Evolutionary conservation across 257 asterid species (phyloP).

Genomic region (Nicotiana attenuata): DNA sequence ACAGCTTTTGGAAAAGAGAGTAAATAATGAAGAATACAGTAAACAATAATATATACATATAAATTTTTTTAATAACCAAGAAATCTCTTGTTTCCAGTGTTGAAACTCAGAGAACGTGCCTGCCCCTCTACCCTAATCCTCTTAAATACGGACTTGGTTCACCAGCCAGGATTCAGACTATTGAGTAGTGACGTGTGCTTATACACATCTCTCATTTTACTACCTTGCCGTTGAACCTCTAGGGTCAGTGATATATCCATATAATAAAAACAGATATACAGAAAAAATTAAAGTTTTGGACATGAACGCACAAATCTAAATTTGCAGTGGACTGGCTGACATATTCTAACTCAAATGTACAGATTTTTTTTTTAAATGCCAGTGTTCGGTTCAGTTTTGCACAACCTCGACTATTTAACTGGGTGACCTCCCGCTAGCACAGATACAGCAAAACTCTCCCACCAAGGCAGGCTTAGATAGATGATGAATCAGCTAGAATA

Average conservation of each 20-base stretch:
- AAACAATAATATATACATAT: background rate
- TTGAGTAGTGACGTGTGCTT: background rate
- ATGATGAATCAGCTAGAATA: no score
- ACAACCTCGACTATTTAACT: no score
- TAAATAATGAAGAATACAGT: background rate
- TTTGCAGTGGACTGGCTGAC: background rate
- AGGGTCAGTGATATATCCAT: background rate
- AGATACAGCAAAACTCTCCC: no score
- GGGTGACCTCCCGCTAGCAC: no score
- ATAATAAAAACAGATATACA: background rate
- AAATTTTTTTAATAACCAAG: background rate
- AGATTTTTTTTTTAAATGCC: background rate
- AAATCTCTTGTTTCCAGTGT: background rate
- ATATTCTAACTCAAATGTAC: background rate
- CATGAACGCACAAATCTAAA: no score
- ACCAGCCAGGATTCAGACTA: background rate
- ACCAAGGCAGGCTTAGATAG: no score
- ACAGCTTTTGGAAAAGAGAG: background rate
- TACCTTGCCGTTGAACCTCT: background rate
- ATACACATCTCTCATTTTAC: background rate
- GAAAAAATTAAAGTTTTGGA: background rate
- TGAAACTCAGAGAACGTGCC: no score
- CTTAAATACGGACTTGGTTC: background rate
- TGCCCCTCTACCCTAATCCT: background rate
- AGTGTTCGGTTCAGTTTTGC: no score